Evolutionary conservation across 1,139 yeast species (phyloP).

Genomic region (Torulaspora globosa): DNA sequence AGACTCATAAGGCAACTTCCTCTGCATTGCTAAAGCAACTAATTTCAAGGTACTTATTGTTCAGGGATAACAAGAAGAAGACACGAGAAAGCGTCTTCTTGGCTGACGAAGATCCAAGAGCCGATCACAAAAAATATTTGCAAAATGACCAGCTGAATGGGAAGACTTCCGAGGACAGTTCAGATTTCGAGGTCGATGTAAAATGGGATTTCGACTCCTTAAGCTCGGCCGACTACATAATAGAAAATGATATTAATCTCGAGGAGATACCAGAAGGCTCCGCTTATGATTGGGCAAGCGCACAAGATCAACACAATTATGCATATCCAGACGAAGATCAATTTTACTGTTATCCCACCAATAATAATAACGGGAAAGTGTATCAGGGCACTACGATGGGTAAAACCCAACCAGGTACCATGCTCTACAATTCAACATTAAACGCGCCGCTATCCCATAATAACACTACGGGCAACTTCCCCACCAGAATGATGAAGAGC

Average conservation of each 20-base stretch:
- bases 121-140: constrained; percentile 21
- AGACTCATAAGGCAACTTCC: constrained; percentile 55
- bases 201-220: constrained; percentile 86
- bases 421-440: constrained; percentile 28
- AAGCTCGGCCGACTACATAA: constrained; percentile 65
- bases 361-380: constrained; percentile 28
- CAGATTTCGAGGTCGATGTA: constrained; percentile 49
- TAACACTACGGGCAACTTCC: constrained; percentile 29
- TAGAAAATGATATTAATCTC: constrained; percentile 58
- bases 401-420: constrained; percentile 30
- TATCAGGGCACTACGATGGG: constrained; percentile 37
- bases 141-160: constrained; percentile 20
- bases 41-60: constrained; percentile 70
- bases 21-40: constrained; percentile 66
- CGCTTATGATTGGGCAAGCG: constrained; percentile 34
- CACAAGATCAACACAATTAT: constrained; percentile 36
- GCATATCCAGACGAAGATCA: constrained; percentile 41
- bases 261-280: constrained; percentile 41
- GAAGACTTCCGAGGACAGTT: constrained; percentile 14
- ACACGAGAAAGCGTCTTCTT: constrained; percentile 46
- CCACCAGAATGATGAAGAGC: constrained; percentile 25
- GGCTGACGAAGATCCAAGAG: constrained; percentile 35
- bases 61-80: constrained; percentile 61
- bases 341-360: constrained; percentile 28
- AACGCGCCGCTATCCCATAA: constrained; percentile 28